Evolutionary conservation across 148 eudicot species (phyloP).

Genomic region (Persicaria maculosa): DNA sequence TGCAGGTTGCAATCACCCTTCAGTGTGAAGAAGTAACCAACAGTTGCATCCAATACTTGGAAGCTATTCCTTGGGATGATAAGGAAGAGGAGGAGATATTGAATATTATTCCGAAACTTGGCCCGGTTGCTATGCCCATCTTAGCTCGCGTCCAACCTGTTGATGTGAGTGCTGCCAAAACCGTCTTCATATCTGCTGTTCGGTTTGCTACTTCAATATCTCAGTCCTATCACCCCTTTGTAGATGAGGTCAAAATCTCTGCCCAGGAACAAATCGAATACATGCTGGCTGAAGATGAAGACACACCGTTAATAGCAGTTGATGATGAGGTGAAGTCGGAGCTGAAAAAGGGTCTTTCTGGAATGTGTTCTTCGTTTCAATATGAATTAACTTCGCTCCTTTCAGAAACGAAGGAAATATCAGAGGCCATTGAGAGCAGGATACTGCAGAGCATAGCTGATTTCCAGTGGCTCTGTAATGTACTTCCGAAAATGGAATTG

Average conservation of each 20-base stretch:
- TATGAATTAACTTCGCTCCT: slow-evolving; percentile 37
- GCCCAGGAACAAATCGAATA: slow-evolving; percentile 94
- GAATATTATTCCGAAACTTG: slow-evolving; percentile 40
- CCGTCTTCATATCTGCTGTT: slow-evolving; percentile 67
- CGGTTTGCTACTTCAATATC: slow-evolving; percentile 58
- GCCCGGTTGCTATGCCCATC: slow-evolving; percentile 56
- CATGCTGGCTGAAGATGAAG: slow-evolving; percentile 78
- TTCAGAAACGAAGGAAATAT: slow-evolving; percentile 22
- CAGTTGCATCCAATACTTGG: slow-evolving; percentile 59
- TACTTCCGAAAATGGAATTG: slow-evolving; percentile 62
- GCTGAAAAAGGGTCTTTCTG: slow-evolving; percentile 45
- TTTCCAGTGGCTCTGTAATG: slow-evolving; percentile 69
- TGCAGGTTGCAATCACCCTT: slow-evolving; percentile 46
- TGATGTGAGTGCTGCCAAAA: slow-evolving; percentile 40
- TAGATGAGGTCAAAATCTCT: slow-evolving; percentile 58
- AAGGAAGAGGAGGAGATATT: slow-evolving; percentile 62
- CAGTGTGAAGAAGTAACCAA: slow-evolving; percentile 39
- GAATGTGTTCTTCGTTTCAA: slow-evolving; percentile 37
- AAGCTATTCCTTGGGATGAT: slow-evolving; percentile 76
- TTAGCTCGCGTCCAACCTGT: slow-evolving; percentile 52
- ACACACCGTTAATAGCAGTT: slow-evolving; percentile 41
- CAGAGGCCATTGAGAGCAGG: slow-evolving; percentile 29
- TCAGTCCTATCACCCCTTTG: slow-evolving; percentile 49
- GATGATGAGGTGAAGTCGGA: slow-evolving; percentile 51
- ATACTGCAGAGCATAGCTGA: slow-evolving; percentile 36